phyloP scores from a whole-genome alignment of 352 stramenopile genomes.

The Pythium chondricola region DNA sequence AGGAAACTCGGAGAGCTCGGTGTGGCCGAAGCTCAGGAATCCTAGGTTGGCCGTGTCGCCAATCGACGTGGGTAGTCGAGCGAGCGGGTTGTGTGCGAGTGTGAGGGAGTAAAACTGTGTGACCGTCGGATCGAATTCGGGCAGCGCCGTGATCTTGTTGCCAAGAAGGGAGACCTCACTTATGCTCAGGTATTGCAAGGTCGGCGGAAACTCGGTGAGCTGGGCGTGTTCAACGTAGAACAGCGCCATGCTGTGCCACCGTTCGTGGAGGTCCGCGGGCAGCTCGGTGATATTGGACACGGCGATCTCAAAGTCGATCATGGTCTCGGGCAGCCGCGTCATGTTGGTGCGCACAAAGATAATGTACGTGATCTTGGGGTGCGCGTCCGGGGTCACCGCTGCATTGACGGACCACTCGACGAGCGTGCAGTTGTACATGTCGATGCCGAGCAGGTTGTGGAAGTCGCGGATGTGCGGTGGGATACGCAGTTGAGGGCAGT shows the following conservation, averaged over 20 bases:
- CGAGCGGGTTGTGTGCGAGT: slow-evolving; percentile 20
- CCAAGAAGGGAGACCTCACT: no score
- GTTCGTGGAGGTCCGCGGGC: slow-evolving; percentile 21
- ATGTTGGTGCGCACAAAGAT: slow-evolving; percentile 45
- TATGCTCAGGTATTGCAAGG: no score
- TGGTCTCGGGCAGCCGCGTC: slow-evolving; percentile 27
- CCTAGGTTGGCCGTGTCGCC: slow-evolving; percentile 15
- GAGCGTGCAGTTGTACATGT: slow-evolving; percentile 53
- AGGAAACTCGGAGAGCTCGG: slow-evolving; percentile 17
- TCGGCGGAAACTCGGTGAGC: slow-evolving; percentile 14
- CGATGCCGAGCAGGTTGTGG: slow-evolving; percentile 34
- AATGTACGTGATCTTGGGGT: slow-evolving; percentile 30
- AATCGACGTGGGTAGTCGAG: slow-evolving; percentile 14
- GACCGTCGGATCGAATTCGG: no score
- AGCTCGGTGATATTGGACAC: slow-evolving; percentile 28
- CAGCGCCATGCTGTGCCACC: slow-evolving; percentile 22
- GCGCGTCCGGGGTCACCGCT: slow-evolving; percentile 24
- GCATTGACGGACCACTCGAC: slow-evolving; percentile 27
- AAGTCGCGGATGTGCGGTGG: slow-evolving; percentile 25
- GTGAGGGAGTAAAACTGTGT: slow-evolving; percentile 14
- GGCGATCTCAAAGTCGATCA: slow-evolving; percentile 45
- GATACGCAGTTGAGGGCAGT: slow-evolving; percentile 35
- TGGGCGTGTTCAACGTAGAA: slow-evolving; percentile 31
- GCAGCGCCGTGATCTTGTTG: no score
- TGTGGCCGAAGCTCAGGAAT: slow-evolving; percentile 27